phyloP scores from a whole-genome alignment of 2,329 filamentous ascomycete species.

The Phialophora tarda region DNA sequence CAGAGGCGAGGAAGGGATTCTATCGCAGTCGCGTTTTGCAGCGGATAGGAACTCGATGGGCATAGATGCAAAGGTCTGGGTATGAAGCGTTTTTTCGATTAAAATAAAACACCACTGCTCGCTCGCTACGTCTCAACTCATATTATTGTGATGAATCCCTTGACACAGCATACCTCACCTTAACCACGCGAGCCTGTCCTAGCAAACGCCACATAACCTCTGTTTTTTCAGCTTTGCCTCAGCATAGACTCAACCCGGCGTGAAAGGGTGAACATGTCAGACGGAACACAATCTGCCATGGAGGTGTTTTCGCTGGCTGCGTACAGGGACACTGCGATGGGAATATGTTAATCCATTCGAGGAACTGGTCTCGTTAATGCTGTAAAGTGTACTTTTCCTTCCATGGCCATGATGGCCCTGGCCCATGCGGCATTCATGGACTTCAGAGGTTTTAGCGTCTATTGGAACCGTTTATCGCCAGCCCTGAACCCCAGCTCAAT shows the following conservation, averaged over 20 bases:
- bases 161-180: background rate
- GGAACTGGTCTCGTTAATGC: background rate
- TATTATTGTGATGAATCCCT: background rate
- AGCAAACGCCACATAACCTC: background rate
- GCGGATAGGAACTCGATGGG: background rate
- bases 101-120: background rate
- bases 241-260: background rate
- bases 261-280: background rate
- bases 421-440: background rate
- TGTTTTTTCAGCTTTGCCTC: background rate
- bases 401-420: background rate
- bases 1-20: background rate
- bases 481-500: slow-evolving; percentile 39
- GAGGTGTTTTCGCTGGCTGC: background rate
- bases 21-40: background rate
- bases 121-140: background rate
- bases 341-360: no score
- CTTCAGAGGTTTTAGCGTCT: background rate
- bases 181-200: background rate
- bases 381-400: slow-evolving; percentile 8
- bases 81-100: background rate
- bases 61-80: background rate
- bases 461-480: background rate
- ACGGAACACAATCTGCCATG: background rate
- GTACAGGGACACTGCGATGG: background rate